Evolutionary conservation across 2,329 filamentous ascomycete species (phyloP), one percentile per base, ranked within the genome.

Genomic region (Ceratocystis variospora): DNA sequence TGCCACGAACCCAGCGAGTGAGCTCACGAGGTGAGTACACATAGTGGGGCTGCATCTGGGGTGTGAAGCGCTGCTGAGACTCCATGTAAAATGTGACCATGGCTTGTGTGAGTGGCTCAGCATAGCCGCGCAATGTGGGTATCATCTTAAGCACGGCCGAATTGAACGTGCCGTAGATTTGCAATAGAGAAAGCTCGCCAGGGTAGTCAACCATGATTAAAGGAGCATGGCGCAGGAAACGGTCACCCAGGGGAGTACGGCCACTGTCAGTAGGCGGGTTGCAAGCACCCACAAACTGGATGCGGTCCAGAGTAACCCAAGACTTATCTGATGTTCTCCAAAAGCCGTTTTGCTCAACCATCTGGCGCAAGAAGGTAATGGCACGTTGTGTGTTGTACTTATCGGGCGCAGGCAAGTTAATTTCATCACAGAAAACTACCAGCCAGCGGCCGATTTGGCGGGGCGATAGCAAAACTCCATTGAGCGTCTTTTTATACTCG

Each of bases 151-250:
- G 87, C 55, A 99, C 86, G 8, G 95, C 94, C 66, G 84, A 88
- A 74, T 96, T 99, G 83, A 99, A 99, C 0, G 95, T 97, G 71
- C 95, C 94, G 74, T 99, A 99, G 71, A 99, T 99, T 75, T 99
- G 94, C 71, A 87, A 87, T 46, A 99, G 83, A 2, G 95, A 99
- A 55, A 91, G 81, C 77, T 99, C 91, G 72, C 95, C 94, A 68
- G 94, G 94, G 73, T 99, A 99, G 74, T 99, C 94, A 53, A 99
- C 95, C 95, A 99, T 99, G 76, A 99, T 89, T 65, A 99, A 84
- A n/a, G 94, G 94, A 17, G 94, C 91, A 75, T 99, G 95, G 68
- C 95, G 86, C 70, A 99, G 81, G 83, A 99, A 99, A 71, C 94
- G 84, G 62, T 90, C 86, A 55, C 90, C 94, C 79, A 99, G 87